phyloP scores from a whole-genome alignment of 768 basidiomycete genomes.

The Tulasnella calospora region DNA sequence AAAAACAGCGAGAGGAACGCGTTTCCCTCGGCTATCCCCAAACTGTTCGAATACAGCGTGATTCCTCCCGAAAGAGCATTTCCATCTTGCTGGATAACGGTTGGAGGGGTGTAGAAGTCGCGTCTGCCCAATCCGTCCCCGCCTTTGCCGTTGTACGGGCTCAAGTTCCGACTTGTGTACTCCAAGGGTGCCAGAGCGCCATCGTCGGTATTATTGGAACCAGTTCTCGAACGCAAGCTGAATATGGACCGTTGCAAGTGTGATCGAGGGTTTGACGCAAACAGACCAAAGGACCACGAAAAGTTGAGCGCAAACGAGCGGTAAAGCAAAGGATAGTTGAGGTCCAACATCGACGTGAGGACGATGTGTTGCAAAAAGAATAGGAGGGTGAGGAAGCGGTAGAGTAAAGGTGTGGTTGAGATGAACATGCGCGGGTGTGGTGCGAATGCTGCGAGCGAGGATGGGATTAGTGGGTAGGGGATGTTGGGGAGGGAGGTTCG shows the following conservation, averaged over 20 bases:
- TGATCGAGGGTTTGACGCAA: constrained; percentile 47
- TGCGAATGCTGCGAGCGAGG: constrained; percentile 16
- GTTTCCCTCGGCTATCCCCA: constrained; percentile 78
- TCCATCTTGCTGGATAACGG: constrained; percentile 54
- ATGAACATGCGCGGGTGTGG: constrained; percentile 33
- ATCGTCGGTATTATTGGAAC: constrained; percentile 63
- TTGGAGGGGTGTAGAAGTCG: constrained; percentile 32
- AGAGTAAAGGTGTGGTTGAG: constrained; percentile 50
- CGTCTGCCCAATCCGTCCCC: constrained; percentile 19
- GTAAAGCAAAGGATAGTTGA: constrained; percentile 86
- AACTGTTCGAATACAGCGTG: constrained; percentile 72
- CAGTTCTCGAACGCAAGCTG: constrained; percentile 75
- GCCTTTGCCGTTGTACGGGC: constrained; percentile 59
- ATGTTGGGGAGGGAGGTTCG: constrained; percentile 37
- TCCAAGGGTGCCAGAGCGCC: constrained; percentile 58
- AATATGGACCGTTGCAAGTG: constrained; percentile 73
- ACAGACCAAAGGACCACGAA: constrained; percentile 79
- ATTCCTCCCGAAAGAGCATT: constrained; percentile 75
- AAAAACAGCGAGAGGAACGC: constrained; percentile 89
- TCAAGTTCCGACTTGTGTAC: constrained; percentile 73
- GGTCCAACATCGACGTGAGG: constrained; percentile 63
- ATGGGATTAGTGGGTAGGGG: constrained; percentile 46
- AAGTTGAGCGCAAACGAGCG: constrained; percentile 80
- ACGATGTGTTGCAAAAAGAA: constrained; percentile 83
- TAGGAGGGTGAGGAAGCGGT: constrained; percentile 75